phyloP scores from a whole-genome alignment of 495 filamentous ascomycete genomes.

The Neurospora sp. region DNA sequence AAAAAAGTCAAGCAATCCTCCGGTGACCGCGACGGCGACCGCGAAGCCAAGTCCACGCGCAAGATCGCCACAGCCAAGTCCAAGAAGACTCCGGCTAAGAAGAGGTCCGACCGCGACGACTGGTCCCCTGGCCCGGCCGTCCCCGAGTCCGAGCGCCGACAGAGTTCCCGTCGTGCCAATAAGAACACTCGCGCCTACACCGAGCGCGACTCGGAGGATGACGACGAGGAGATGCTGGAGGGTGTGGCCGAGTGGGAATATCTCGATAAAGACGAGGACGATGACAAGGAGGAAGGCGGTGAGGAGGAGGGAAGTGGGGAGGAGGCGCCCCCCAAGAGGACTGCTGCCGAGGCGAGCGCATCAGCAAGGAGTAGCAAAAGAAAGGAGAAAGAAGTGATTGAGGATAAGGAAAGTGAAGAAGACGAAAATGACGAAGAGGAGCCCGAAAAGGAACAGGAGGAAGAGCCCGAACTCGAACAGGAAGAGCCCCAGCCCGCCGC shows the following conservation, averaged over 20 bases:
- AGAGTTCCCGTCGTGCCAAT: slow-evolving; percentile 38
- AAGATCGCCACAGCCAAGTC: slow-evolving; percentile 18
- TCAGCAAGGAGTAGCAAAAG: background rate
- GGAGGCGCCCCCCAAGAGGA: background rate
- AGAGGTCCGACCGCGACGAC: slow-evolving; percentile 21
- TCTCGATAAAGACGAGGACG: slow-evolving; percentile 14
- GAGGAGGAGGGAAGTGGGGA: background rate
- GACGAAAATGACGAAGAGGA: slow-evolving; percentile 1
- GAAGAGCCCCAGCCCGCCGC: slow-evolving; percentile 1
- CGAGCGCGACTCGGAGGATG: slow-evolving; percentile 41
- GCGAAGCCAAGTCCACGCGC: background rate
- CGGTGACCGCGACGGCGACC: background rate
- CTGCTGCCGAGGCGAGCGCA: background rate
- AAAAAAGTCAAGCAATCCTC: slow-evolving; percentile 15
- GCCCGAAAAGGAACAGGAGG: slow-evolving; percentile 6
- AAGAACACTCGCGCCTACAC: slow-evolving; percentile 25
- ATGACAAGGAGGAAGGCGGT: background rate
- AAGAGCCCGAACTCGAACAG: slow-evolving; percentile 4
- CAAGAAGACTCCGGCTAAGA: slow-evolving; percentile 24
- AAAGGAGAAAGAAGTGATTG: background rate
- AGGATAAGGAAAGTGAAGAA: background rate
- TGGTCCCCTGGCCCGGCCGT: slow-evolving; percentile 12
- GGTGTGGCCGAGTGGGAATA: slow-evolving; percentile 48
- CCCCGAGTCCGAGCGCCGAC: slow-evolving; percentile 33
- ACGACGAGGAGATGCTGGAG: slow-evolving; percentile 47